A percentile compares a stretch with the other conserved stretches of the same genome.
These are phyloP conservation scores for Deinandra increscens DNA, from an alignment of 129 eudicot genomes.

Conservation along the genomic window DNA sequence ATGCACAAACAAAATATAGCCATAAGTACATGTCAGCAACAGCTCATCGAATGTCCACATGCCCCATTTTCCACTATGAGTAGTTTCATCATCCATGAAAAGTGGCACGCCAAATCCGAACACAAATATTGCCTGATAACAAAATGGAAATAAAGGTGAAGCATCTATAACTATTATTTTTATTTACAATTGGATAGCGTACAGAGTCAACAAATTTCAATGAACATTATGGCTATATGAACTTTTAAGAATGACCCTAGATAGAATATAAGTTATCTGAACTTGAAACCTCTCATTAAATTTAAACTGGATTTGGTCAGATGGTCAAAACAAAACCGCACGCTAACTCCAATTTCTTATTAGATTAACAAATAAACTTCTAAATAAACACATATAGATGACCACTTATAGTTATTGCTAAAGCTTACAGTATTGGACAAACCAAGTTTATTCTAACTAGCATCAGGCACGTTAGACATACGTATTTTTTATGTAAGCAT, in stretches of 20 bases:
- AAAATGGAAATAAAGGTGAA: not conserved
- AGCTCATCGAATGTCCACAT: slow-evolving; percentile 53
- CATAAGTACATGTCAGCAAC: slow-evolving; percentile 56
- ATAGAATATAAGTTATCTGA: not conserved
- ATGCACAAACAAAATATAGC: slow-evolving; percentile 69
- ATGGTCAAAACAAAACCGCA: not conserved
- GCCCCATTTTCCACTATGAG: slow-evolving; percentile 60
- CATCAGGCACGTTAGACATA: not conserved
- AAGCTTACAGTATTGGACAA: not conserved
- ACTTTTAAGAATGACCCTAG: not conserved
- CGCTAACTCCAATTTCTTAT: not conserved
- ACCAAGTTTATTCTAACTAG: slow-evolving; percentile 6
- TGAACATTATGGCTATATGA: slow-evolving; percentile 5
- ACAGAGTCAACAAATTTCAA: not conserved
- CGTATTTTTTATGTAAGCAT: slow-evolving; percentile 2
- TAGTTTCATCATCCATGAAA: slow-evolving; percentile 43
- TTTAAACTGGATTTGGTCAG: not conserved
- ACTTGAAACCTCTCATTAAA: not conserved
- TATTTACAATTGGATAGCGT: not conserved
- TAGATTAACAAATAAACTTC: not conserved
- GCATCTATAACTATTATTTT: slow-evolving; percentile 2
- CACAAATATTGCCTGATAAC: slow-evolving; percentile 55
- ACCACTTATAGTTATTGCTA: slow-evolving; percentile 2
- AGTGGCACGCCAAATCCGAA: slow-evolving; percentile 75
- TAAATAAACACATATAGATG: not conserved